Evolutionary conservation across 208 protist species (phyloP).

Genomic region (Acanthamoeba healyi): DNA sequence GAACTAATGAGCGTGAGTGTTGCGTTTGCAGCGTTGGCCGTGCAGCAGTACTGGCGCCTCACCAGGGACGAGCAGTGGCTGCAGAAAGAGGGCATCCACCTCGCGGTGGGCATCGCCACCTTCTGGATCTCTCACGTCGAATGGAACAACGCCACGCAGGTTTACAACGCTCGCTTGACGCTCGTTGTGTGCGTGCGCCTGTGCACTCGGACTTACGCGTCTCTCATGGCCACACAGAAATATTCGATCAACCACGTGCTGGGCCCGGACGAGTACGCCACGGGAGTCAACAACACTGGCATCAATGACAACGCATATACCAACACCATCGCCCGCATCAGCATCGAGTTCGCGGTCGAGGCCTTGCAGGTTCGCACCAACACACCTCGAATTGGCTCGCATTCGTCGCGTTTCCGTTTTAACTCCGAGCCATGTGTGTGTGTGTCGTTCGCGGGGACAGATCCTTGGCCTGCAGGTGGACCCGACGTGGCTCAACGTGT

Average conservation of each 20-base stretch:
- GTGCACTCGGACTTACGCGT: not conserved
- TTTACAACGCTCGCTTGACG: not conserved
- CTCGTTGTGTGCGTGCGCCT: not conserved
- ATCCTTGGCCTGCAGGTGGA: not conserved
- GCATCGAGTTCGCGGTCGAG: constrained; percentile 46
- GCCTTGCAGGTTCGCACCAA: constrained; percentile 74
- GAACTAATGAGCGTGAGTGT: not conserved
- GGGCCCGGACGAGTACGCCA: constrained; percentile 78
- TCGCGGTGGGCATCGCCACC: constrained; percentile 70
- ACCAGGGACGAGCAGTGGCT: constrained; percentile 75
- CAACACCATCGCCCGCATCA: constrained; percentile 67
- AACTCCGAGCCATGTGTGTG: not conserved
- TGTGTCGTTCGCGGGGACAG: not conserved
- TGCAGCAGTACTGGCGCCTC: constrained; percentile 73
- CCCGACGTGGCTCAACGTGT: not conserved
- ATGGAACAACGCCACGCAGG: not conserved
- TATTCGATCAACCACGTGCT: constrained; percentile 78
- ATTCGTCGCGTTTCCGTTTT: too few species aligned
- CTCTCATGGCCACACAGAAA: not conserved
- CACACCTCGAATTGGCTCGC: too few species aligned
- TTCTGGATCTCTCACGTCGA: constrained; percentile 79
- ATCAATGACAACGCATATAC: constrained; percentile 21
- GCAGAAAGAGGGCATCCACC: constrained; percentile 13
- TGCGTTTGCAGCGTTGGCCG: constrained; percentile 8
- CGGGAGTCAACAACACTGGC: constrained; percentile 66